phyloP scores from a whole-genome alignment of 352 stramenopile genomes.

The Globisporangium viniferum region DNA sequence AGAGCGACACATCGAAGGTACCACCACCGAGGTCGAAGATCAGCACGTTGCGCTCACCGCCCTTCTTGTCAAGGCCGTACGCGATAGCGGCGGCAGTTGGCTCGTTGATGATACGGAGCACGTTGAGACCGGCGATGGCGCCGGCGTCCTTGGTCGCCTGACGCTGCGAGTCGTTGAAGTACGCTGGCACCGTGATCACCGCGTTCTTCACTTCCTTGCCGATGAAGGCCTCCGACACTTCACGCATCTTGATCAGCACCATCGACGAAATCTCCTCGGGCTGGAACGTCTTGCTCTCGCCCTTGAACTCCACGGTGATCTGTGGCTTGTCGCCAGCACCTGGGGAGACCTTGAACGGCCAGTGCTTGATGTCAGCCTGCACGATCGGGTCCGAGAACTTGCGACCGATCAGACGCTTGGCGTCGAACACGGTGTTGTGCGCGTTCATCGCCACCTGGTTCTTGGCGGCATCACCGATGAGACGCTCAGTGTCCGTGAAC shows the following conservation, averaged over 20 bases:
- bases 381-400: background rate
- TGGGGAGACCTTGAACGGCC: background rate
- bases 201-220: conserved; percentile 56
- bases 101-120: conserved; percentile 96
- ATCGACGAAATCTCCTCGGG: conserved; percentile 83
- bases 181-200: conserved; percentile 96
- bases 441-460: background rate
- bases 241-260: conserved; percentile 74
- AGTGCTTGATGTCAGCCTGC: background rate
- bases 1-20: conserved; percentile 91
- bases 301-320: conserved; percentile 73
- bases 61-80: conserved; percentile 96
- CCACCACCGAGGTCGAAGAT: conserved; percentile 65
- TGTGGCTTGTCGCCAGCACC: conserved; percentile 32
- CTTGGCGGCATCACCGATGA: background rate
- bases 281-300: conserved; percentile 63
- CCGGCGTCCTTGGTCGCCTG: conserved; percentile 94
- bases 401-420: background rate
- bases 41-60: conserved; percentile 91
- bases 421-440: background rate
- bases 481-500: background rate
- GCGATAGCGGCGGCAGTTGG: conserved; percentile 94
- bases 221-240: conserved; percentile 62
- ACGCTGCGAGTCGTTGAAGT: conserved; percentile 95
- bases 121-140: conserved; percentile 90